A percentile compares a stretch with the other conserved stretches of the same genome.
These are phyloP conservation scores for Gymnopilus junonius DNA, from an alignment of 768 basidiomycete species.

Conservation along the genomic window DNA sequence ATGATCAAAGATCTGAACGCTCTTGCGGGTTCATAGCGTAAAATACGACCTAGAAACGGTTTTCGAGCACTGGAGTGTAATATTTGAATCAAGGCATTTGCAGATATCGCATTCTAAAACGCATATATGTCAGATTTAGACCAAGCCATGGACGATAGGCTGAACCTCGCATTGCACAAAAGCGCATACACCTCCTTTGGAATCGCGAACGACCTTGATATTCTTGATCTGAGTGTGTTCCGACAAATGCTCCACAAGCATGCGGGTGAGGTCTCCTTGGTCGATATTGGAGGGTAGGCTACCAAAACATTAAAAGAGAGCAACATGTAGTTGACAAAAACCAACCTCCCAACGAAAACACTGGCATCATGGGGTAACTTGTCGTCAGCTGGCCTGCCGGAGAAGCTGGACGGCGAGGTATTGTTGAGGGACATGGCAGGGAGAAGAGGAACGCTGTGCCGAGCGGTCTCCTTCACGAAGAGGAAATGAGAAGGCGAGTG, in stretches of 20 bases:
- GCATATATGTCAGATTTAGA: constrained; percentile 17
- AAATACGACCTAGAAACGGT: constrained; percentile 70
- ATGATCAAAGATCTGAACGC: constrained; percentile 76
- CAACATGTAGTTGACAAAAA: constrained; percentile 2
- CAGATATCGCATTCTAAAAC: constrained; percentile 58
- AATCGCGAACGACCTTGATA: constrained; percentile 75
- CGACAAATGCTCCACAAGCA: constrained; percentile 70
- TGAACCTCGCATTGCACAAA: constrained; percentile 86
- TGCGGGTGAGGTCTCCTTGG: constrained; percentile 59
- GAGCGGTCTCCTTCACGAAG: not conserved
- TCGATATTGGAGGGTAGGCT: constrained; percentile 77
- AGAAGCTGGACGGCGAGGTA: constrained; percentile 21
- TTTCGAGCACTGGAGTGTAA: constrained; percentile 59
- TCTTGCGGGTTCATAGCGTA: constrained; percentile 81
- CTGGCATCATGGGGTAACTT: constrained; percentile 75
- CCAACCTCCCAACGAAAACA: constrained; percentile 83
- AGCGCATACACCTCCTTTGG: constrained; percentile 79
- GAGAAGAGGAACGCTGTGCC: constrained; percentile 36
- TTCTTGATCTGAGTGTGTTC: constrained; percentile 67
- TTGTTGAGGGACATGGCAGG: constrained; percentile 31
- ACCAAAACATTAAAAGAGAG: constrained; percentile 5
- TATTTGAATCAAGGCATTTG: constrained; percentile 60
- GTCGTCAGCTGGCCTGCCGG: constrained; percentile 38
- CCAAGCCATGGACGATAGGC: not conserved
- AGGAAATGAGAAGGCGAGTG: constrained; percentile 22